Evolutionary conservation across 441 rosid species (phyloP).

Genomic region (Mallotus repandus): DNA sequence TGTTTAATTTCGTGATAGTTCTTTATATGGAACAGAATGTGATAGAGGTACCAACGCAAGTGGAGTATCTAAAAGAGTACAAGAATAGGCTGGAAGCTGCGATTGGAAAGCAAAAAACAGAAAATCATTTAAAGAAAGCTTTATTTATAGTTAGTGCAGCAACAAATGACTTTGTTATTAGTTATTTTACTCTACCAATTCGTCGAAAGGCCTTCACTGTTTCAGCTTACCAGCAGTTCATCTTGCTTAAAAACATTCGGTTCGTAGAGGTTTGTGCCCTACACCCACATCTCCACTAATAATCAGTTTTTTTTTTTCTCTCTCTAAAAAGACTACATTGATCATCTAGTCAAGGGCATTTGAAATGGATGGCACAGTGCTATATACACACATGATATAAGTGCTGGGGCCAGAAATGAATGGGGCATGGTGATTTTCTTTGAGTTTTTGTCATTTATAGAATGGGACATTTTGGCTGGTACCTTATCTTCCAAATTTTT

Average conservation of each 20-base stretch:
- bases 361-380: too few relatives aligned
- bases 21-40: slow-evolving; percentile 42
- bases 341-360: too few relatives aligned
- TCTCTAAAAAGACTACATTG: too few relatives aligned
- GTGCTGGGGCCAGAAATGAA: too few relatives aligned
- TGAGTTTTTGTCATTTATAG: too few relatives aligned
- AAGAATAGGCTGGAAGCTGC: slow-evolving; percentile 42
- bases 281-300: too few relatives aligned
- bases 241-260: slow-evolving; percentile 39
- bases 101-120: slow-evolving; percentile 48
- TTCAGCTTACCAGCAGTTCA: slow-evolving; percentile 51
- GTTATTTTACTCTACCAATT: slow-evolving; percentile 56
- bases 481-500: too few relatives aligned
- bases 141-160: slow-evolving; percentile 57
- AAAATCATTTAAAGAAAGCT: slow-evolving; percentile 50
- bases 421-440: too few relatives aligned
- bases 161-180: slow-evolving; percentile 74
- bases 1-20: too few relatives aligned
- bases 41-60: slow-evolving; percentile 46
- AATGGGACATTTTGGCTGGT: too few relatives aligned
- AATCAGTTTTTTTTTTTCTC: too few relatives aligned
- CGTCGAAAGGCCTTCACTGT: slow-evolving; percentile 48
- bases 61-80: slow-evolving; percentile 70
- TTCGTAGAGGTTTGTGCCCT: slow-evolving; percentile 47
- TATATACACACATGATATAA: too few relatives aligned